phyloP scores from a whole-genome alignment of 2,329 filamentous ascomycete species.

The Sporothrix dimorphospora region DNA sequence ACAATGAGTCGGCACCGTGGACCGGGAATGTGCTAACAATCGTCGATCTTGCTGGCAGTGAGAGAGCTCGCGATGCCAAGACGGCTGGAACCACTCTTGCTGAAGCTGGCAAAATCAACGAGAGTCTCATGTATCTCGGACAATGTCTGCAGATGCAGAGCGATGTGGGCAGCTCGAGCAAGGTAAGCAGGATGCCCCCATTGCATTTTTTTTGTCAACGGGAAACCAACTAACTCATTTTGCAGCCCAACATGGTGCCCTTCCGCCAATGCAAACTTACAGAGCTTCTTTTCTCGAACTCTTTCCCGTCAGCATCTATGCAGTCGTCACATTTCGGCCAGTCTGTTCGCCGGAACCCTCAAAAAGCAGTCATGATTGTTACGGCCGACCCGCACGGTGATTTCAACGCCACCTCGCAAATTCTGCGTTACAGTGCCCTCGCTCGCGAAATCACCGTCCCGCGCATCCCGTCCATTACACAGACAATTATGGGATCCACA shows the following conservation, averaged over 20 bases:
- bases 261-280: conserved; percentile 86
- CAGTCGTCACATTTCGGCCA: conserved; percentile 38
- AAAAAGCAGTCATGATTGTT: conserved; percentile 94
- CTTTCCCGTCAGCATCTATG: conserved; percentile 66
- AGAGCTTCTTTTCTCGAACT: conserved; percentile 85
- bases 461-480: conserved; percentile 79
- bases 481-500: conserved; percentile 61
- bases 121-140: conserved; percentile 96
- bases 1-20: conserved; percentile 63
- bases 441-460: conserved; percentile 92
- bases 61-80: conserved; percentile 90
- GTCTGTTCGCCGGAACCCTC: conserved; percentile 63
- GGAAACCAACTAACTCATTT: not conserved
- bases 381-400: conserved; percentile 92
- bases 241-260: conserved; percentile 70
- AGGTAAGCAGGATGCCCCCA: conserved; percentile 54
- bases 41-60: conserved; percentile 90
- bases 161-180: conserved; percentile 71
- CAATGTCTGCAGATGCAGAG: conserved; percentile 97
- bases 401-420: conserved; percentile 96
- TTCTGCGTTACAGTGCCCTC: conserved; percentile 89
- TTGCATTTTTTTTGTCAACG: not conserved
- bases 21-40: conserved; percentile 79
- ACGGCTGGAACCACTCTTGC: conserved; percentile 89
- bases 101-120: conserved; percentile 97